Evolutionary conservation across 1,139 yeast species (phyloP), one percentile per base, ranked within the genome.

Genomic region (Saccharomyces hybrid): DNA sequence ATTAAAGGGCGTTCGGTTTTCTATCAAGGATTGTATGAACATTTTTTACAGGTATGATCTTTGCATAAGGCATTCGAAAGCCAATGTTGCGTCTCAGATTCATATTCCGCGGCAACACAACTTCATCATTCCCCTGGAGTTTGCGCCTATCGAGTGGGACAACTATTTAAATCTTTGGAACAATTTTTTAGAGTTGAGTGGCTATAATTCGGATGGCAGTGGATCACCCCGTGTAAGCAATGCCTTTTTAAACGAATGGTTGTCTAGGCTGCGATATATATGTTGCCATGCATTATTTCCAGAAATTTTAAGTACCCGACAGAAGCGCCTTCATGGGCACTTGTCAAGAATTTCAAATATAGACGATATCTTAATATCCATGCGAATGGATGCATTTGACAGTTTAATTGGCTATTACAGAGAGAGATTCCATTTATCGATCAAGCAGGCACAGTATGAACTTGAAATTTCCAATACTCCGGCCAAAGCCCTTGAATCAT

Each of bases 231-330:
- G 58, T 46, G 38, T 67, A 29, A 53, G 62, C 8, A 55, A 57
- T 8, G 47, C 48, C 2, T 63, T 61, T 48, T 53, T 68, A 25
- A 75, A 84, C 52, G 71, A 73, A 23, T 88, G 95, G 95, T 71
- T 90, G 9, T 74, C 77, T 13, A 75, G 79, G 51, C 72, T 91
- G 32, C 75, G 98, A 34, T 91, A 88, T 64, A 77, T 87, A 0
- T 91, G 97, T 62, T 86, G 95, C 57, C 93, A 88, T 69, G 90
- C 96, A 0, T 83, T 84, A 57, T 76, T 86, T 41, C 89, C 89
- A 49, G 75, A 59, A 61, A 55, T 57, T 50, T 29, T 29, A 9
- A 58, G 53, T 34, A 44, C 27, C 49, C 34, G 53, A 46, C 38
- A 26, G 42, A 31, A 28, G 8, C 38, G 28, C 14, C 29, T 51